Conservation (phyloP, 768 basidiomycete genomes). For the Tylopilus intermedius region DNA sequence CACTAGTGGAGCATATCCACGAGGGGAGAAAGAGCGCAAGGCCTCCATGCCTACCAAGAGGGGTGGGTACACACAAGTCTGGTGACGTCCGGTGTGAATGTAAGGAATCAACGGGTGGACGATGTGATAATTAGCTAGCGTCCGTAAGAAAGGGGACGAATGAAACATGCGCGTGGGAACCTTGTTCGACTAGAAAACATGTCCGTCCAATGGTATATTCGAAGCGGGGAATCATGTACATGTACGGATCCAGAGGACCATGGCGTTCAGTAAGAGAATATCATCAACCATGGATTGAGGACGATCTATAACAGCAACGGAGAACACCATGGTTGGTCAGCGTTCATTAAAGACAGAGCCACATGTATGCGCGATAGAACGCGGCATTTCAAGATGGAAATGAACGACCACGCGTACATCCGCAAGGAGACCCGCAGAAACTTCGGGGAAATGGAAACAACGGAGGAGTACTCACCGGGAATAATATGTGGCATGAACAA, state of each 20-base stretch:
- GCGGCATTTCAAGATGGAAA: not conserved
- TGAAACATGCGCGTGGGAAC: not conserved
- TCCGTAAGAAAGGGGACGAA: slow-evolving; percentile 2
- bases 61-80: not conserved
- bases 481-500: slow-evolving; percentile 62
- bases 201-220: slow-evolving; percentile 7
- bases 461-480: slow-evolving; percentile 54
- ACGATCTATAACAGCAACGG: slow-evolving; percentile 48
- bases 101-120: not conserved
- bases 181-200: slow-evolving; percentile 8
- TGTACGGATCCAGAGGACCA: not conserved
- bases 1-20: not conserved
- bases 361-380: not conserved
- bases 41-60: slow-evolving; percentile 9
- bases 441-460: slow-evolving; percentile 4
- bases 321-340: slow-evolving; percentile 14
- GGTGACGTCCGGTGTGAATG: not conserved
- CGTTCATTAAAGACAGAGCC: not conserved
- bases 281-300: slow-evolving; percentile 86
- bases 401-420: slow-evolving; percentile 1
- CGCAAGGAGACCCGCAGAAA: not conserved
- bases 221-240: not conserved
- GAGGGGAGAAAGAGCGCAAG: not conserved
- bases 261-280: slow-evolving; percentile 55
- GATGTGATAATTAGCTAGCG: slow-evolving; percentile 15